phyloP scores from a whole-genome alignment of 163 green algal genomes.

The Chlorella variabilis region DNA sequence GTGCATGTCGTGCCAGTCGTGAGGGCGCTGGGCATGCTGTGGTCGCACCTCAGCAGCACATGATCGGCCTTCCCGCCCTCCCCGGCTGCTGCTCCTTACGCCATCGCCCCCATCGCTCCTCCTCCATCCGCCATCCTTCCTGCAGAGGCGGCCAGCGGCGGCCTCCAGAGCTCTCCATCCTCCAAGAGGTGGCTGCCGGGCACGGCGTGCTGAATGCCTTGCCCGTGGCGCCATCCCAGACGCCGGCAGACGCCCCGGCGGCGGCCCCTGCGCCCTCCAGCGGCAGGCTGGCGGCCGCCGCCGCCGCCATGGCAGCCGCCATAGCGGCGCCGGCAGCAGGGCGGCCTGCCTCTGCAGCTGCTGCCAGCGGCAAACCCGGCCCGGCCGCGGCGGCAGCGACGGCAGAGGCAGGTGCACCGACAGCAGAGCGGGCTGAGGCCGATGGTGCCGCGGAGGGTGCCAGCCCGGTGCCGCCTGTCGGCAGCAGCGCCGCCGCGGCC shows the following conservation, averaged over 20 bases:
- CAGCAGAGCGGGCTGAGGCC: too few relatives aligned
- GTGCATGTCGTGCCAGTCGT: too few relatives aligned
- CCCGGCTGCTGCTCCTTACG: not conserved
- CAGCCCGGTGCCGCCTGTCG: not conserved
- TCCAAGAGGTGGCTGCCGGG: constrained; percentile 2
- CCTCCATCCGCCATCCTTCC: too few relatives aligned
- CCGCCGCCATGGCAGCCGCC: too few relatives aligned
- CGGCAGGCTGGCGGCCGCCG: too few relatives aligned
- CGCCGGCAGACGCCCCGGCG: too few relatives aligned
- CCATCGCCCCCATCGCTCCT: too few relatives aligned
- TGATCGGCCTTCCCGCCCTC: not conserved
- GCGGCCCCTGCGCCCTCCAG: too few relatives aligned
- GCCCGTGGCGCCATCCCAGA: not conserved
- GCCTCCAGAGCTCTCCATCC: constrained; percentile 23
- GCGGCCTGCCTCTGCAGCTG: not conserved
- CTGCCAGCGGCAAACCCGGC: not conserved
- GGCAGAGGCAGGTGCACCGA: too few relatives aligned
- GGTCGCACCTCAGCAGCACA: too few relatives aligned
- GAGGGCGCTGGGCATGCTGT: too few relatives aligned
- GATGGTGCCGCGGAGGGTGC: not conserved
- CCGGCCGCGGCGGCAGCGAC: not conserved
- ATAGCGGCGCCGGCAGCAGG: not conserved
- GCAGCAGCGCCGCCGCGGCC: not conserved
- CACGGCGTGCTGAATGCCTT: constrained; percentile 17
- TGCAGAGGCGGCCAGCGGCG: constrained; percentile 30